Percentiles rank a stretch among this genome's conserved stretches.
Evolutionary conservation across 2,329 filamentous ascomycete genomes (phyloP).

Genomic region (Lecanosticta acicola): DNA sequence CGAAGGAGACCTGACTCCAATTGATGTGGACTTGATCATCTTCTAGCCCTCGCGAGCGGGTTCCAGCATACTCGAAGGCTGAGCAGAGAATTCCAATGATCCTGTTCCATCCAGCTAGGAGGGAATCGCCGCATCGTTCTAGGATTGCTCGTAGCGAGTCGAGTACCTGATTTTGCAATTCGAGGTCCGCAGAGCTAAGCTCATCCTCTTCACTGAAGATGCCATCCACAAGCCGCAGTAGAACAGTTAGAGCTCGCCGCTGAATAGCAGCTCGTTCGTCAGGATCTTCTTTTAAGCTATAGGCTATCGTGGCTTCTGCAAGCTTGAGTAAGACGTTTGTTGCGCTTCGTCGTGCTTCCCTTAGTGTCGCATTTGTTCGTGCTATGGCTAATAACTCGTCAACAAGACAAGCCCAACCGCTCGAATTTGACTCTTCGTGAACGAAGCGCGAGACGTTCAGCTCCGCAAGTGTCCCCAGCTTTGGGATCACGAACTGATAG

Average conservation of each 20-base stretch:
- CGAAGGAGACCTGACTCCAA: slow-evolving; percentile 26
- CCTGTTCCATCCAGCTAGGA: slow-evolving; percentile 77
- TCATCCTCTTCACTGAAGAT: slow-evolving; percentile 27
- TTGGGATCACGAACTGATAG: slow-evolving; percentile 45
- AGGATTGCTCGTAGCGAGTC: slow-evolving; percentile 64
- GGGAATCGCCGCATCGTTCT: slow-evolving; percentile 79
- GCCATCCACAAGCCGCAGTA: slow-evolving; percentile 43
- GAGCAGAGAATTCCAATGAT: slow-evolving; percentile 80
- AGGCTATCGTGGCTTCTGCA: slow-evolving; percentile 46
- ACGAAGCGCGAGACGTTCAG: slow-evolving; percentile 57
- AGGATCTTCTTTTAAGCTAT: slow-evolving; percentile 46
- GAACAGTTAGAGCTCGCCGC: slow-evolving; percentile 31
- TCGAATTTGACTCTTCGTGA: slow-evolving; percentile 58
- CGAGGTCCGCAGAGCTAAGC: slow-evolving; percentile 28
- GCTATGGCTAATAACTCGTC: slow-evolving; percentile 49
- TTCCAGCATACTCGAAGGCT: slow-evolving; percentile 56
- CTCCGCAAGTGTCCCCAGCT: slow-evolving; percentile 42
- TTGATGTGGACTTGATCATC: slow-evolving; percentile 19
- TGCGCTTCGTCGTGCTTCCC: slow-evolving; percentile 44
- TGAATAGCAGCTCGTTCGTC: slow-evolving; percentile 27
- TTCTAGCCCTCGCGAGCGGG: slow-evolving; percentile 5
- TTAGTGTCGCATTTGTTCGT: slow-evolving; percentile 34
- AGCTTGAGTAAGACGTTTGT: slow-evolving; percentile 47
- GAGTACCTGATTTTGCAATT: slow-evolving; percentile 68
- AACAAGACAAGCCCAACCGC: slow-evolving; percentile 69